phyloP scores from a whole-genome alignment of 306 rosid species.

The Cajanus cajan region DNA sequence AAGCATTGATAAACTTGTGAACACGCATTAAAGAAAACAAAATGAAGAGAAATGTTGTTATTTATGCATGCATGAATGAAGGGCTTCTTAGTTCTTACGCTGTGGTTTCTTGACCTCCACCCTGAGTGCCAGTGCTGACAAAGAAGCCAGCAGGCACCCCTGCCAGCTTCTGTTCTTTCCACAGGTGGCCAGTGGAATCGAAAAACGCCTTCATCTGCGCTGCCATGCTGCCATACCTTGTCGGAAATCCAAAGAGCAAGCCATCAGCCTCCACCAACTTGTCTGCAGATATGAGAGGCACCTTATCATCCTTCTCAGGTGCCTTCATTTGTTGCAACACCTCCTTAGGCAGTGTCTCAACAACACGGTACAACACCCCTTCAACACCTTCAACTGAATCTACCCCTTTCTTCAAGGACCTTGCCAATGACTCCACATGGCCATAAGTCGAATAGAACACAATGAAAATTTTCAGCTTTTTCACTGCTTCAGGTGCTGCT shows the following conservation, averaged over 20 bases:
- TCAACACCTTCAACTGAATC: conserved; percentile 70
- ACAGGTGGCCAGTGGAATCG: conserved; percentile 55
- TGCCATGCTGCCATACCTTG: conserved; percentile 74
- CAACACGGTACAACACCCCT: conserved; percentile 64
- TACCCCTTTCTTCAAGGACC: conserved; percentile 57
- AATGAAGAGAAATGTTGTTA: neutral
- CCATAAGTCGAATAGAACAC: conserved; percentile 82
- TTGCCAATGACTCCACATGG: conserved; percentile 71
- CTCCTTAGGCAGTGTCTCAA: conserved; percentile 59
- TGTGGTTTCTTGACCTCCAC: conserved; percentile 89
- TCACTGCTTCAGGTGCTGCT: neutral
- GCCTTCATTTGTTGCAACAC: conserved; percentile 64
- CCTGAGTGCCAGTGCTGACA: conserved; percentile 79
- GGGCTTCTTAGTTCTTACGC: conserved; percentile 54
- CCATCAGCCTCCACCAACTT: conserved; percentile 73
- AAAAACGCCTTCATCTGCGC: conserved; percentile 80
- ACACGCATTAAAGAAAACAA: conserved; percentile 8
- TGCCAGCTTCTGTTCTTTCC: conserved; percentile 70
- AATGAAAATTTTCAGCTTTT: conserved; percentile 54
- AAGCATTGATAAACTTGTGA: neutral
- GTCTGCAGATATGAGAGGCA: conserved; percentile 57
- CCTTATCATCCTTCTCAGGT: conserved; percentile 46
- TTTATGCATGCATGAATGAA: neutral
- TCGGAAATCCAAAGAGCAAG: conserved; percentile 71
- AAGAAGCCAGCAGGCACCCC: conserved; percentile 80